These are phyloP conservation scores for Podaxis sp. DNA, from an alignment of 768 basidiomycete genomes.

Conservation along the genomic window DNA sequence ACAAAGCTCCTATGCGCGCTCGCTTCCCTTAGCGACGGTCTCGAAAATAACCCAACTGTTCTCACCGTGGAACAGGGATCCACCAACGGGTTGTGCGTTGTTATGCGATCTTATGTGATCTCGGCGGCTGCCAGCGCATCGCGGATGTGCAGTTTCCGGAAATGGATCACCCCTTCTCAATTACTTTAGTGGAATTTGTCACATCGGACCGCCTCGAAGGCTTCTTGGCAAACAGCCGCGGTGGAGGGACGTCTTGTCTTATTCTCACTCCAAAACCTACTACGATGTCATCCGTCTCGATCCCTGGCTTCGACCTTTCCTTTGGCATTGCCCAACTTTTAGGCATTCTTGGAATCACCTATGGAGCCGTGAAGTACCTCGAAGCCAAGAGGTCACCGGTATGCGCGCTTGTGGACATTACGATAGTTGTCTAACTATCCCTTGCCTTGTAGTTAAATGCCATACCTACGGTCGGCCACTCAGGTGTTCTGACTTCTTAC, in stretches of 20 bases:
- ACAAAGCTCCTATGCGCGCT: too few species aligned
- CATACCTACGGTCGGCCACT: constrained; percentile 25
- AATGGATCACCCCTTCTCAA: too few species aligned
- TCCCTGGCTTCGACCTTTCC: not conserved
- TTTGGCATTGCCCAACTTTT: not conserved
- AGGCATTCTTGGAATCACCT: not conserved
- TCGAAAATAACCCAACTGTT: too few species aligned
- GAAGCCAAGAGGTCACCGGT: constrained; percentile 9
- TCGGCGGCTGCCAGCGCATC: too few species aligned
- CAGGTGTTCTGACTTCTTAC: constrained; percentile 23
- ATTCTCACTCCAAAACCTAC: not conserved
- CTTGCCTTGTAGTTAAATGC: constrained; percentile 13
- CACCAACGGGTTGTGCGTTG: too few species aligned
- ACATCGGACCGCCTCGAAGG: not conserved
- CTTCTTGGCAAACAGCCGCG: not conserved
- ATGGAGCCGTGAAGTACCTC: not conserved
- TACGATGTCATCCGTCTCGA: not conserved
- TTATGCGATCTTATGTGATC: too few species aligned
- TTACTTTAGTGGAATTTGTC: too few species aligned
- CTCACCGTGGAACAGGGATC: too few species aligned
- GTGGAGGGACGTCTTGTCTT: not conserved
- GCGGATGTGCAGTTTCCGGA: too few species aligned
- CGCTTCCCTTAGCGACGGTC: too few species aligned
- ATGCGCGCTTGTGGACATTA: not conserved
- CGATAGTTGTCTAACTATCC: not conserved